Base-by-base conservation (phyloP, 345 rosid genomes). In the Mangifera indica region DNA sequence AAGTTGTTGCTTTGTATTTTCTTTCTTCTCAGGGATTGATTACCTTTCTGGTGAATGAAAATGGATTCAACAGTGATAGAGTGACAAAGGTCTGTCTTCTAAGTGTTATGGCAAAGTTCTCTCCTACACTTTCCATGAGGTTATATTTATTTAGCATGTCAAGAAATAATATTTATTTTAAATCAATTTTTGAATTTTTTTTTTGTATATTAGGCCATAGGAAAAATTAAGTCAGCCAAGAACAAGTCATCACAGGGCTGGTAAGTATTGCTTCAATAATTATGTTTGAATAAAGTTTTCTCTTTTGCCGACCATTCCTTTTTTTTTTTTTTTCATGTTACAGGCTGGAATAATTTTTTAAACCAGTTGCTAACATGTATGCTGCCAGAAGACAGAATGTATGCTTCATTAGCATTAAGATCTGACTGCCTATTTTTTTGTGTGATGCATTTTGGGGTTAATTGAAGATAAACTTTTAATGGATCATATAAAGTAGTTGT, bases 31-130 rank as follows among this genome's bases (percentile, higher is more conserved):
- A 91, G 97, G 92, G 92, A 10, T 74, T 91, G 74, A 75, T 89
- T 44, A 57, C 84, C 44, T 89, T 88, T 78, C 81, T 95, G 74
- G 94, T 95, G 77, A 88, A 84, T 82, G 98, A 91, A 84, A 92
- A 95, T 82, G 99, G 98, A 70, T 91, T 95, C 87, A 91, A 83
- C 73, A 76, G 81, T 44, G 97, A 91, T 64, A 85, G 99, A 79
- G 89, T 93, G 60, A 88, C 86, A 22, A 94, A 94, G 98, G 98
- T 92, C n/a, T n/a, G n/a, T n/a, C n/a, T n/a, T n/a, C n/a, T n/a
- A n/a, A n/a, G 22, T 22, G 29, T 63, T 32, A 34, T 9, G 62
- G 51, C 42, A 60, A 44, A 58, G 18, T 29, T 25, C 53, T 71
- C 21, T 20, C n/a, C 22, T 21, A 18, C 21, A 29, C 34, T 63